Evolutionary conservation across 345 rosid genomes (phyloP), one percentile per base, ranked within the genome.

Genomic region (Brassica cretica): DNA sequence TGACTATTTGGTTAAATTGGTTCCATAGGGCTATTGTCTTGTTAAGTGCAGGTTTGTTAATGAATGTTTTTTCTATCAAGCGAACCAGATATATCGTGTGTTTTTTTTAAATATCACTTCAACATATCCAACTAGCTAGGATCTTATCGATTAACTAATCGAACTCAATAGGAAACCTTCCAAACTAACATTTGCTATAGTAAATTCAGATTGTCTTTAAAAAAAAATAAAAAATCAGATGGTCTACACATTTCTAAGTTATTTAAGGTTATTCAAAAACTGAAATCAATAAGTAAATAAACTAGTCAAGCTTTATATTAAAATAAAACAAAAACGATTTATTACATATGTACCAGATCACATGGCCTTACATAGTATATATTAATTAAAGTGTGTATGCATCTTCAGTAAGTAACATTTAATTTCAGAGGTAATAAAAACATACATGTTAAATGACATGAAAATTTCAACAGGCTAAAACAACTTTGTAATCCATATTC

Each of bases 281-380:
- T 8, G 18, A 27, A 27, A 21, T 21, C 24, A 21, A 21, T 21
- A 44, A 60, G 19, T 61, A 27, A 12, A 46, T 9, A 68, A 46
- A 5, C 2, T 19, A 61, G 7, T 46, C 63, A 67, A 76, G 53
- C 35, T 76, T 49, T 18, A 14, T 51, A n/a, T 51, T n/a, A 12
- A 1, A 16, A 39, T 25, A 4, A 77, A 51, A 24, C 19, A 18
- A 12, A 11, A 30, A n/a, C 19, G 32, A 44, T 66, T 35, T 58
- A 44, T 72, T 58, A 66, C 76, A 65, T 66, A 78, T 72, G 68
- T 58, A 66, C 41, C 39, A 66, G 41, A 78, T 72, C 81, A 58
- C 58, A 59, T 59, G 68, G 30, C 68, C 72, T 49, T 46, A 29
- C 64, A 41, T 16, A n/a, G 63, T 69, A 46, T 37, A 64, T 3